Conservation (phyloP, 352 stramenopile genomes). For the Pythium aristosporum region DNA sequence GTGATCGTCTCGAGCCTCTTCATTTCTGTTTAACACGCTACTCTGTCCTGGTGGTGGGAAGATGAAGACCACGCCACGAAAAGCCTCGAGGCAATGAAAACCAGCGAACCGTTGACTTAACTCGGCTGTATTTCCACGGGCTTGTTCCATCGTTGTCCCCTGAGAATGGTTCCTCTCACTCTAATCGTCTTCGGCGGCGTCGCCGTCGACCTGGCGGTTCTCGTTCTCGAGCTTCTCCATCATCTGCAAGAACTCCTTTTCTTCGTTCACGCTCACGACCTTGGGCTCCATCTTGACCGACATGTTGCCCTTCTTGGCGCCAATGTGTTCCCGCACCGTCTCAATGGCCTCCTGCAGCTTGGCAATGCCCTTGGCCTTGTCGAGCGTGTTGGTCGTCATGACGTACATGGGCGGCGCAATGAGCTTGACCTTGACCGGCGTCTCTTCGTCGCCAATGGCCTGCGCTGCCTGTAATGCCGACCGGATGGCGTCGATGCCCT, state of each 20-base stretch:
- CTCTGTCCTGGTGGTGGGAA: background rate
- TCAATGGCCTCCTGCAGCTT: slow-evolving; percentile 97
- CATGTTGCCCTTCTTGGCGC: slow-evolving; percentile 93
- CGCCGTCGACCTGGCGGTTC: slow-evolving; percentile 98
- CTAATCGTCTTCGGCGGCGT: slow-evolving; percentile 94
- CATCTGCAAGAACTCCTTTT: slow-evolving; percentile 98
- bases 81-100: background rate
- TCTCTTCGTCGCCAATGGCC: slow-evolving; percentile 83
- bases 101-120: background rate
- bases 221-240: slow-evolving; percentile 99
- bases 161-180: background rate
- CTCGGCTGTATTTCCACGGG: background rate
- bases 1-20: background rate
- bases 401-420: slow-evolving; percentile 99
- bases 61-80: background rate
- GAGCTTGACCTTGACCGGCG: slow-evolving; percentile 98
- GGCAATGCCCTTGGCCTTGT: slow-evolving; percentile 97
- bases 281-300: slow-evolving; percentile 99
- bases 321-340: slow-evolving; percentile 92
- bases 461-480: slow-evolving; percentile 93
- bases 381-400: slow-evolving; percentile 97
- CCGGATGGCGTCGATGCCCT: slow-evolving; percentile 98
- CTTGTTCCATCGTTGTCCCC: too few species aligned
- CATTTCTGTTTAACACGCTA: background rate
- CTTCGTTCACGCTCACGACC: slow-evolving; percentile 98